phyloP scores from a whole-genome alignment of 352 stramenopile species.

The Pythium brachiatum region DNA sequence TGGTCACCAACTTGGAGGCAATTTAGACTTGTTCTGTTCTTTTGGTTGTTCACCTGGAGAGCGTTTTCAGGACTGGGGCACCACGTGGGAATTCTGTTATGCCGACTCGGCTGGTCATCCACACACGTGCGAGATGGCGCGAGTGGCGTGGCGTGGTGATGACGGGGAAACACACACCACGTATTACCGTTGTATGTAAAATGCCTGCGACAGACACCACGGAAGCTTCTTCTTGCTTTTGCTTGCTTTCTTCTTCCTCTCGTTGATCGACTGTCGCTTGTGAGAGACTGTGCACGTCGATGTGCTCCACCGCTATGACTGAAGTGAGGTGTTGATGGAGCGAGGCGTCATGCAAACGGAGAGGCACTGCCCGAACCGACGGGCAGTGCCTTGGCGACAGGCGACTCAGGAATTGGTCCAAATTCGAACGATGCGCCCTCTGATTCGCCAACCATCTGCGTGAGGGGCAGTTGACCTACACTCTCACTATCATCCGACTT shows the following conservation, averaged over 20 bases:
- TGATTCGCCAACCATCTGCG: not conserved
- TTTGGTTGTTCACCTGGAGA: not conserved
- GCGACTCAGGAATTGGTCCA: slow-evolving; percentile 3
- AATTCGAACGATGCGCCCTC: not conserved
- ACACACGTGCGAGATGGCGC: not conserved
- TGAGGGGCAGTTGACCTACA: not conserved
- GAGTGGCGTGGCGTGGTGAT: not conserved
- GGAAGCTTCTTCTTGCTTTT: not conserved
- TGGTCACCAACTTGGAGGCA: not conserved
- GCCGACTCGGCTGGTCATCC: not conserved
- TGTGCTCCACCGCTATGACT: not conserved
- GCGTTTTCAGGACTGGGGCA: not conserved
- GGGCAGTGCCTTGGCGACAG: too few species aligned
- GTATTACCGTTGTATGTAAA: too few species aligned
- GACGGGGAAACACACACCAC: not conserved
- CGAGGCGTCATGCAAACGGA: not conserved
- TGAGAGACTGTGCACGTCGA: slow-evolving; percentile 2
- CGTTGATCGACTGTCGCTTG: not conserved
- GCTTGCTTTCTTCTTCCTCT: not conserved
- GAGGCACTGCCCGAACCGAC: too few species aligned
- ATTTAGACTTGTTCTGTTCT: not conserved
- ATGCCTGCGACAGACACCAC: not conserved
- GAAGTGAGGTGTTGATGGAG: not conserved
- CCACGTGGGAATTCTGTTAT: not conserved
- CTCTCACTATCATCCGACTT: too few species aligned